These are phyloP conservation scores for Zasmidium angulare DNA, from an alignment of 2,329 filamentous ascomycete species.

Conservation along the genomic window DNA sequence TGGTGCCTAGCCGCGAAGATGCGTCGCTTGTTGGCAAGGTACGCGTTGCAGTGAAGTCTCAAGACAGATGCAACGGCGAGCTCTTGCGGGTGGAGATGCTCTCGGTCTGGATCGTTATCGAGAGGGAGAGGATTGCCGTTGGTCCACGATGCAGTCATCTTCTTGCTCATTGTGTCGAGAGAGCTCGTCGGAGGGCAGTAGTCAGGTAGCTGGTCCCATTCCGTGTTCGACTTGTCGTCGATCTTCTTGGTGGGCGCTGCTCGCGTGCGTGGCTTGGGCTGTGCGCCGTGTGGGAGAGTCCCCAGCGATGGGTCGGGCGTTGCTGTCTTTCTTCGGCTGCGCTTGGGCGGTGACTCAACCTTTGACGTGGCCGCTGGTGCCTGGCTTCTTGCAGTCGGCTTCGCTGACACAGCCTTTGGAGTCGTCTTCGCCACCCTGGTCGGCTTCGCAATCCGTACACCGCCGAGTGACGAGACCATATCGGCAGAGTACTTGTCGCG, in stretches of 20 bases:
- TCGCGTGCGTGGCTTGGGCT: constrained; percentile 28
- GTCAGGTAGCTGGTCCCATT: constrained; percentile 30
- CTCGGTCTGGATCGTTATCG: constrained; percentile 65
- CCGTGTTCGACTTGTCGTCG: constrained; percentile 23
- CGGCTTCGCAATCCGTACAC: constrained; percentile 16
- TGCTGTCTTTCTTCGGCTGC: constrained; percentile 17
- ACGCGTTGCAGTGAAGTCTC: constrained; percentile 81
- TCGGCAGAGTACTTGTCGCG: constrained; percentile 18
- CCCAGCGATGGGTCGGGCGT: constrained; percentile 12
- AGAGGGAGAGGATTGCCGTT: constrained; percentile 79
- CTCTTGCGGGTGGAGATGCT: constrained; percentile 77
- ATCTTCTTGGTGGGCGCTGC: constrained; percentile 30
- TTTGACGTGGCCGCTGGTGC: neutral
- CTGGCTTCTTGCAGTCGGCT: neutral
- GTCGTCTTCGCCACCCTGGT: constrained; percentile 6
- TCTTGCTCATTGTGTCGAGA: constrained; percentile 19
- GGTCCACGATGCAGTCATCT: constrained; percentile 16
- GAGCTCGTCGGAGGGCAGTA: constrained; percentile 27
- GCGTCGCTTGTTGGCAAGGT: constrained; percentile 87
- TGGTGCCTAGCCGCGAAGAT: constrained; percentile 79
- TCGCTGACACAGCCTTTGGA: constrained; percentile 9
- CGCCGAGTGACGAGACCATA: constrained; percentile 19
- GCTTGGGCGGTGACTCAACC: constrained; percentile 16
- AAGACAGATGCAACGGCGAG: constrained; percentile 73
- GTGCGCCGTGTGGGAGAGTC: constrained; percentile 12